These are phyloP conservation scores for Anethum foeniculum DNA, from an alignment of 140 eudicot species.

Conservation along the genomic window DNA sequence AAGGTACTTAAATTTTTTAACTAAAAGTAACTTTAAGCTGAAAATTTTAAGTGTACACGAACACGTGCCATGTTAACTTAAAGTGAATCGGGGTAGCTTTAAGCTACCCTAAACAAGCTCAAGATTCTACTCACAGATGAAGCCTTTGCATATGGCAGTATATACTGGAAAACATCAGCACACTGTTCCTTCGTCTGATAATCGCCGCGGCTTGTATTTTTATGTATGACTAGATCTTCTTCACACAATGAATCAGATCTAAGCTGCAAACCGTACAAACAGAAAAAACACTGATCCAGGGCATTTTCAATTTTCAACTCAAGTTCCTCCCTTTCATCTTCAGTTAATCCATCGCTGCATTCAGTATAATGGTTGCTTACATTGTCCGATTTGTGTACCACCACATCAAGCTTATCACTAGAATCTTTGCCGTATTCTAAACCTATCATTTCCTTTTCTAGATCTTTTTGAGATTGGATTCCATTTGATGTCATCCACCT, in stretches of 20 bases:
- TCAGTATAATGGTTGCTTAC: conserved; percentile 24
- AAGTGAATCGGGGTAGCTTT: too few species aligned
- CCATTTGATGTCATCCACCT: conserved; percentile 19
- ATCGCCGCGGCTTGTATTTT: conserved; percentile 86
- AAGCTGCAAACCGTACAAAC: conserved; percentile 89
- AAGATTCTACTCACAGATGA: conserved; percentile 63
- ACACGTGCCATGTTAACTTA: too few species aligned
- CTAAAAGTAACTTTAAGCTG: too few species aligned
- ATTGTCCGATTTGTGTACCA: conserved; percentile 24
- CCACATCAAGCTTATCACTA: conserved; percentile 11
- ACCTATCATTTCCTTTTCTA: conserved; percentile 15
- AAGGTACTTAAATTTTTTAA: too few species aligned
- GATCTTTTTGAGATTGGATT: conserved; percentile 23
- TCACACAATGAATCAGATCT: conserved; percentile 85
- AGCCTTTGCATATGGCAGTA: conserved; percentile 91
- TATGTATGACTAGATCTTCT: conserved; percentile 72
- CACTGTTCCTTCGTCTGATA: conserved; percentile 99
- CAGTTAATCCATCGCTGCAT: conserved; percentile 49
- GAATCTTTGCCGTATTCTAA: conserved; percentile 17
- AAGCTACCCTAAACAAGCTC: too few species aligned
- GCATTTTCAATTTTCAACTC: conserved; percentile 77
- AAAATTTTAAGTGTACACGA: too few species aligned
- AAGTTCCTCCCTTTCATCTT: conserved; percentile 91
- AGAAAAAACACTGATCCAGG: conserved; percentile 87
- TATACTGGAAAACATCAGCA: conserved; percentile 93